Percentiles rank a stretch among this genome's conserved stretches.
phyloP scores from a whole-genome alignment of 2,329 filamentous ascomycete genomes.

The Ophiostoma ulmi region DNA sequence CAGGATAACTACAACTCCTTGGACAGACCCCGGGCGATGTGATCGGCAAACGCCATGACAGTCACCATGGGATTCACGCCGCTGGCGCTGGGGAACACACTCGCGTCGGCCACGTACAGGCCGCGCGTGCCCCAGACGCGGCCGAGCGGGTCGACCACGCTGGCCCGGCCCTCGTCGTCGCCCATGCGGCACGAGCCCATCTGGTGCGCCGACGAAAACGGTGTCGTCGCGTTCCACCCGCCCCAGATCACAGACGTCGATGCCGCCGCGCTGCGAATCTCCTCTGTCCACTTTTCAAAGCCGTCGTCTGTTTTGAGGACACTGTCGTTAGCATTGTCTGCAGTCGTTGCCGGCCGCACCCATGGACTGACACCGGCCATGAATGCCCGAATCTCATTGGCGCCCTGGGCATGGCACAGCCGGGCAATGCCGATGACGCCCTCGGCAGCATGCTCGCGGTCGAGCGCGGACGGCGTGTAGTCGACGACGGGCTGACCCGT shows the following conservation, averaged over 20 bases:
- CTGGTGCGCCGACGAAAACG: conserved; percentile 70
- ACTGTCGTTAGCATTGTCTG: background rate
- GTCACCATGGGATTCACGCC: conserved; percentile 82
- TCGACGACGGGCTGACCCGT: conserved; percentile 61
- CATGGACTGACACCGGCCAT: conserved; percentile 59
- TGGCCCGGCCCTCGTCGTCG: conserved; percentile 40
- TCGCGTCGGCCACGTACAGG: conserved; percentile 68
- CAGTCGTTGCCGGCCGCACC: conserved; percentile 5
- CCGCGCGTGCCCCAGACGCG: conserved; percentile 61
- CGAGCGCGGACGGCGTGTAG: conserved; percentile 67
- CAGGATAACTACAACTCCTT: background rate
- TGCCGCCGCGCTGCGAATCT: conserved; percentile 36
- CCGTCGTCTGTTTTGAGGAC: conserved; percentile 35
- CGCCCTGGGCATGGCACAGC: conserved; percentile 72
- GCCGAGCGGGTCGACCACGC: conserved; percentile 55
- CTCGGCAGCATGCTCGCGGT: conserved; percentile 65
- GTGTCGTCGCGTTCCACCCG: conserved; percentile 46
- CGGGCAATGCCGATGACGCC: conserved; percentile 68
- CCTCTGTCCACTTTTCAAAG: conserved; percentile 58
- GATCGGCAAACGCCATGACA: conserved; percentile 64
- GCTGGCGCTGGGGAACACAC: conserved; percentile 69
- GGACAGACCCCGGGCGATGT: conserved; percentile 48
- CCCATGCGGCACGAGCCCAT: conserved; percentile 77
- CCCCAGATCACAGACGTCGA: conserved; percentile 26
- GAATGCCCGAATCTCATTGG: conserved; percentile 68